A percentile compares a stretch with the other conserved stretches of the same genome.
Evolutionary conservation across 2,329 filamentous ascomycete genomes (phyloP).

Genomic region (Colletotrichum viniferum): DNA sequence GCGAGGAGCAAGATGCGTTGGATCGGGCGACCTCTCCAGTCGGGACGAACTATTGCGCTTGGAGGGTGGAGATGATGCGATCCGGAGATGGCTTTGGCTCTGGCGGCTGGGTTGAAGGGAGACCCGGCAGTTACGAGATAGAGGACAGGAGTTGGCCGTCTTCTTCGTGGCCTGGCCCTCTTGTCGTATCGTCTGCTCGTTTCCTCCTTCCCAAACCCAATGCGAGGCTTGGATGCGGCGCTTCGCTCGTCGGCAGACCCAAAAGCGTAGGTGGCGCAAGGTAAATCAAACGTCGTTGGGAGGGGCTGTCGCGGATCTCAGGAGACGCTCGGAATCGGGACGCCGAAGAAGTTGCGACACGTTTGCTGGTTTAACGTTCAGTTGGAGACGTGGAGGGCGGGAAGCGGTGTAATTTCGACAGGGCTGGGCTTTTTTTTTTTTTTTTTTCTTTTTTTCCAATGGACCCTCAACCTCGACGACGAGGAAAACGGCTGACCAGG

Average conservation of each 20-base stretch:
- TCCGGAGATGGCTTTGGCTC: background rate
- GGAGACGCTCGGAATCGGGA: conserved; percentile 16
- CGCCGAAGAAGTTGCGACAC: conserved; percentile 12
- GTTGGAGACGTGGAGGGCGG: background rate
- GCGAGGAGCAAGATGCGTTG: background rate
- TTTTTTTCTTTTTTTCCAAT: background rate
- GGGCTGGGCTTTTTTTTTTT: background rate
- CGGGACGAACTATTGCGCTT: conserved; percentile 21
- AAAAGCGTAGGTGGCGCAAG: background rate
- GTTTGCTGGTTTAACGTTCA: conserved; percentile 5
- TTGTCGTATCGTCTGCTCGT: background rate
- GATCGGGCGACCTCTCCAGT: conserved; percentile 5
- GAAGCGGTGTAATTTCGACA: conserved; percentile 5
- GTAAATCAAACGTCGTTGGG: conserved; percentile 14
- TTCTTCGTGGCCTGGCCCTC: background rate
- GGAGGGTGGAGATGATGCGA: conserved; percentile 4
- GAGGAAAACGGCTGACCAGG: background rate
- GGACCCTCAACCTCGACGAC: background rate
- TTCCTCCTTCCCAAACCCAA: background rate
- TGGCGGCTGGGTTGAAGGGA: background rate
- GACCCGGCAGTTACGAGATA: background rate
- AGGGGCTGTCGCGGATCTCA: conserved; percentile 20
- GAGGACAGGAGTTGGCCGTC: background rate
- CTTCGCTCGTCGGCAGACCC: background rate
- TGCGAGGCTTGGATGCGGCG: background rate